Conservation (phyloP, 352 stramenopile species). For the Phytophthora tubulina region DNA sequence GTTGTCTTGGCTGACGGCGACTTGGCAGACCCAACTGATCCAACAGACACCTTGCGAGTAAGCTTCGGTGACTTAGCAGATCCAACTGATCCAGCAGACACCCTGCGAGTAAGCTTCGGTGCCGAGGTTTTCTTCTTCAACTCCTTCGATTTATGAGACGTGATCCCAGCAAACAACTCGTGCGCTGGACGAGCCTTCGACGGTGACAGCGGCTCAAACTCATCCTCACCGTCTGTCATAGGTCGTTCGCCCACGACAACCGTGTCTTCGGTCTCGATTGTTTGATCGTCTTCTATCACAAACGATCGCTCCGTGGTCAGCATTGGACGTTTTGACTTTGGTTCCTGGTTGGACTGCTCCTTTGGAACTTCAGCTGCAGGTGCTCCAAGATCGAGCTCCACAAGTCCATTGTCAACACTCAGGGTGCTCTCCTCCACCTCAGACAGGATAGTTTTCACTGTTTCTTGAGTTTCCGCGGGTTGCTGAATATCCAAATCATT, state of each 20-base stretch:
- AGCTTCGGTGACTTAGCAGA: constrained; percentile 34
- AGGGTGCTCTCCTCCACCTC: not conserved
- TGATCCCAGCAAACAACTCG: constrained; percentile 18
- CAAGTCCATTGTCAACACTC: constrained; percentile 14
- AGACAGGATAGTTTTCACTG: not conserved
- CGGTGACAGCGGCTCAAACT: constrained; percentile 36
- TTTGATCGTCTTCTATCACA: constrained; percentile 71
- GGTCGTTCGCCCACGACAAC: constrained; percentile 68
- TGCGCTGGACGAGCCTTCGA: constrained; percentile 14
- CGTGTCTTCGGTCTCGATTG: constrained; percentile 67
- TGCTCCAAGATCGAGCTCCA: constrained; percentile 20
- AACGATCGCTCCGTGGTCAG: constrained; percentile 77
- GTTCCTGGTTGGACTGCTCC: constrained; percentile 16
- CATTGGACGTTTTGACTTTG: constrained; percentile 45
- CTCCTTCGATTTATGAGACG: constrained; percentile 13
- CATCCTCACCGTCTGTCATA: constrained; percentile 68
- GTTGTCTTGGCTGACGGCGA: constrained; percentile 23
- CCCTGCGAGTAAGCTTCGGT: constrained; percentile 35
- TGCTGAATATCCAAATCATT: not conserved
- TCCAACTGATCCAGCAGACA: constrained; percentile 33
- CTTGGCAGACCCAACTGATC: constrained; percentile 40
- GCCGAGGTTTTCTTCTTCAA: constrained; percentile 15
- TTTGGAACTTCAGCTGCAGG: constrained; percentile 8
- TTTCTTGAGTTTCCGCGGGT: not conserved
- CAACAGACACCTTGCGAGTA: constrained; percentile 33